A percentile compares a stretch with the other conserved stretches of the same genome.
These are phyloP conservation scores for Wallacemonas sp. DNA, from an alignment of 208 protist species.

Conservation along the genomic window DNA sequence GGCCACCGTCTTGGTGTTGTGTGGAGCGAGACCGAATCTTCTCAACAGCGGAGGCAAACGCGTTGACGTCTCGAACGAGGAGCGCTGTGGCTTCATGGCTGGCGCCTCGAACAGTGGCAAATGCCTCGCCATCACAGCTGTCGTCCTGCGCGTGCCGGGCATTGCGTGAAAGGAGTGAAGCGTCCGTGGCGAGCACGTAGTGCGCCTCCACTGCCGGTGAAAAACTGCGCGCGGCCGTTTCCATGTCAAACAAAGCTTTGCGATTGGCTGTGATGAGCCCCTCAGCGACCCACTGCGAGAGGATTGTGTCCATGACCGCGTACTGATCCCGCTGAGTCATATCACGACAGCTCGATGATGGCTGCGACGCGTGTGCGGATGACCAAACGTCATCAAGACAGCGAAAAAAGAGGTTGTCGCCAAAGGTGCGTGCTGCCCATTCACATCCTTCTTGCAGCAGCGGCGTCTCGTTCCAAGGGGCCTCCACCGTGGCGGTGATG, in stretches of 20 bases:
- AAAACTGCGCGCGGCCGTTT: slow-evolving; percentile 53
- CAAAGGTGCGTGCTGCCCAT: slow-evolving; percentile 29
- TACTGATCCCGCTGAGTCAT: slow-evolving; percentile 46
- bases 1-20: not conserved
- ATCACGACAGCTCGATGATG: slow-evolving; percentile 3
- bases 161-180: too few species aligned
- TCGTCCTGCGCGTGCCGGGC: too few species aligned
- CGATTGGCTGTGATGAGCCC: slow-evolving; percentile 1
- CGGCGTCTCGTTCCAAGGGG: slow-evolving; percentile 66
- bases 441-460: slow-evolving; percentile 72
- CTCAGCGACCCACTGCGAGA: slow-evolving; percentile 7
- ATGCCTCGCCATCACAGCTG: slow-evolving; percentile 21
- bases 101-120: slow-evolving; percentile 14
- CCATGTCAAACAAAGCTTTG: slow-evolving; percentile 31
- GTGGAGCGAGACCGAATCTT: not conserved
- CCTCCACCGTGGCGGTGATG: slow-evolving; percentile 44
- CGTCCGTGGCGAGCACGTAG: slow-evolving; percentile 39
- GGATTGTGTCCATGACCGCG: slow-evolving; percentile 20
- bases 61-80: not conserved
- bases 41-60: not conserved
- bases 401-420: slow-evolving; percentile 31
- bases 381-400: slow-evolving; percentile 54
- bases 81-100: not conserved
- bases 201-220: slow-evolving; percentile 69
- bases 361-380: not conserved